These are phyloP conservation scores for Chytriomyces hyalinus DNA, from an alignment of 192 early-diverging fungal species.

Conservation along the genomic window DNA sequence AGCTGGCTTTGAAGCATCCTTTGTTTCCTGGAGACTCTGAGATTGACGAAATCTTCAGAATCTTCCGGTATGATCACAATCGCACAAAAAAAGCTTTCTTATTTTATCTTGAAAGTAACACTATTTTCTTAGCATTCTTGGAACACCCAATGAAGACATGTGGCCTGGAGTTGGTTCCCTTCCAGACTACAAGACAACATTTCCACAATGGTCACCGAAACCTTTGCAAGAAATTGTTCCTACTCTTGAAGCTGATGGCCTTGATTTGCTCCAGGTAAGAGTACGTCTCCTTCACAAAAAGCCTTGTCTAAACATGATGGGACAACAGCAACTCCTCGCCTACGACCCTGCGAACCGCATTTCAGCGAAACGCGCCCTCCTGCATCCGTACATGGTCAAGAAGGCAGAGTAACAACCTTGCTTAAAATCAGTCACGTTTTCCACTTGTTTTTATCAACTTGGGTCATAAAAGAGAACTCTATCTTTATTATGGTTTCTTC, in stretches of 20 bases:
- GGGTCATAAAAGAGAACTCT: too few species aligned
- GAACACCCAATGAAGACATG: constrained; percentile 76
- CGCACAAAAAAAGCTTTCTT: neutral
- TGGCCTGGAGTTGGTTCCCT: constrained; percentile 78
- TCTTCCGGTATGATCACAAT: constrained; percentile 66
- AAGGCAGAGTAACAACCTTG: too few species aligned
- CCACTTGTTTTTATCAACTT: too few species aligned
- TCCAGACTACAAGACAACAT: constrained; percentile 81
- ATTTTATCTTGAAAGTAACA: neutral
- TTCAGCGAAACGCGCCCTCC: constrained; percentile 80
- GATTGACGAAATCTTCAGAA: constrained; percentile 89
- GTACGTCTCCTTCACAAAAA: constrained; percentile 8
- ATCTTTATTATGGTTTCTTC: too few species aligned
- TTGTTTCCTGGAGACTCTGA: constrained; percentile 91
- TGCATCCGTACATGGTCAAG: constrained; percentile 74
- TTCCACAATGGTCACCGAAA: constrained; percentile 73
- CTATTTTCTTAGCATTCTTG: constrained; percentile 57
- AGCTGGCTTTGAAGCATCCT: constrained; percentile 82
- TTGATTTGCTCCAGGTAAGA: constrained; percentile 70
- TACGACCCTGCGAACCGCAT: constrained; percentile 82
- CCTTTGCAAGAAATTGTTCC: constrained; percentile 57
- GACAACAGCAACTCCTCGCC: constrained; percentile 62
- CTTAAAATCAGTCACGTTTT: too few species aligned
- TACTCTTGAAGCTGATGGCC: constrained; percentile 63
- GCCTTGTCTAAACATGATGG: neutral